Percentiles rank a stretch among this genome's conserved stretches.
Evolutionary conservation across 306 rosid genomes (phyloP).

Genomic region (Vigna mungo): DNA sequence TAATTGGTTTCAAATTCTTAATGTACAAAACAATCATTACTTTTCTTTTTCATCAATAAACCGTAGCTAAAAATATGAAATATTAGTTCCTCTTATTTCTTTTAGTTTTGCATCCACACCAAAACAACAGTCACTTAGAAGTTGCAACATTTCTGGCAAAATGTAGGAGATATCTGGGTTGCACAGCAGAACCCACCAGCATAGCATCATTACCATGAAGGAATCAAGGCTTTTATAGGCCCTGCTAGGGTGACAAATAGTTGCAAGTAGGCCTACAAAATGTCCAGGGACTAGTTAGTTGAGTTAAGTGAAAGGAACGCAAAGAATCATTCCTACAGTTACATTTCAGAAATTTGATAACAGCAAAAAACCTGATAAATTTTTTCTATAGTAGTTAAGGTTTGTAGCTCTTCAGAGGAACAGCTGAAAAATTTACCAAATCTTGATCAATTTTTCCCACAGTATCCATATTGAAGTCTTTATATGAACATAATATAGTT

Average conservation of each 20-base stretch:
- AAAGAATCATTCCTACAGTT: neutral
- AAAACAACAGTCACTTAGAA: neutral
- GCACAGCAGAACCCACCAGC: neutral
- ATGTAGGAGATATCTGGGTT: neutral
- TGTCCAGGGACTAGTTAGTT: neutral
- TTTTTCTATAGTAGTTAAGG: too few species aligned
- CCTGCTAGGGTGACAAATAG: neutral
- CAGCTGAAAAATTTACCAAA: too few species aligned
- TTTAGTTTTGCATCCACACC: neutral
- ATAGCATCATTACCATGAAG: neutral
- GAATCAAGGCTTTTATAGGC: neutral
- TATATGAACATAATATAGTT: neutral
- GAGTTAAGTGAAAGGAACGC: neutral
- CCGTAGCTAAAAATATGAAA: too few species aligned
- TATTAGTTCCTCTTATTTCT: too few species aligned
- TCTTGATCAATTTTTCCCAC: too few species aligned
- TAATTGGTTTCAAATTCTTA: too few species aligned
- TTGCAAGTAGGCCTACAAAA: neutral
- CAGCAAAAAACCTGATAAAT: too few species aligned
- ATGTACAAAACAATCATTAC: too few species aligned
- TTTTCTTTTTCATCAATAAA: too few species aligned
- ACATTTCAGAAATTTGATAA: too few species aligned
- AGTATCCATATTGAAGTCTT: neutral
- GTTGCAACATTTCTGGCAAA: neutral
- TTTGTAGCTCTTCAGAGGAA: too few species aligned